A percentile compares a stretch with the other conserved stretches of the same genome.
phyloP scores from a whole-genome alignment of 306 rosid genomes.

The Castanea mollissima region DNA sequence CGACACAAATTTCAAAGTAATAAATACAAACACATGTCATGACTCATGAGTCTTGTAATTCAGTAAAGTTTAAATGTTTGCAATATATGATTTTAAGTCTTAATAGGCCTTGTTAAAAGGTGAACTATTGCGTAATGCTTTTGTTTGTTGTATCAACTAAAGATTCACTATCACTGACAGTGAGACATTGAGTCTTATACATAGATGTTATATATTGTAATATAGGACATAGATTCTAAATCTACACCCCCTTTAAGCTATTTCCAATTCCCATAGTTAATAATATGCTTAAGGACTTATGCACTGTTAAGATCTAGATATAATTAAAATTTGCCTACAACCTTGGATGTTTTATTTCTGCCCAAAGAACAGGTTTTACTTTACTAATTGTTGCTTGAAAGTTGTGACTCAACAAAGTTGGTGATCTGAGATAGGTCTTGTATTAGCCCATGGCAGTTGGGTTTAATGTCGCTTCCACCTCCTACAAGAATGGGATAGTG shows the following conservation, averaged over 20 bases:
- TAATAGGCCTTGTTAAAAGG: not conserved
- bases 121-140: not conserved
- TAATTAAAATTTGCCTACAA: too few species aligned
- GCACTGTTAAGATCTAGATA: too few species aligned
- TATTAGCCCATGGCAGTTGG: not conserved
- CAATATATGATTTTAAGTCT: not conserved
- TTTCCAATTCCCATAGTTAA: not conserved
- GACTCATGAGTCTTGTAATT: too few species aligned
- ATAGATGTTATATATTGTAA: not conserved
- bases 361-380: not conserved
- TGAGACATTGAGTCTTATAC: not conserved
- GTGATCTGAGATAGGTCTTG: not conserved
- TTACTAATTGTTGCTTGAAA: not conserved
- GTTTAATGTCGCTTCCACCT: too few species aligned
- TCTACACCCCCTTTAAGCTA: not conserved
- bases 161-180: not conserved
- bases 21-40: too few species aligned
- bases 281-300: too few species aligned
- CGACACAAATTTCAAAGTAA: too few species aligned
- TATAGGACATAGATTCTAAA: not conserved
- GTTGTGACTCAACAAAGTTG: not conserved
- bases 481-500: too few species aligned
- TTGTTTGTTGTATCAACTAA: not conserved
- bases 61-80: not conserved
- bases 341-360: too few species aligned